phyloP scores from a whole-genome alignment of 2,329 filamentous ascomycete genomes.

The Beauveria scarabaeidicola region DNA sequence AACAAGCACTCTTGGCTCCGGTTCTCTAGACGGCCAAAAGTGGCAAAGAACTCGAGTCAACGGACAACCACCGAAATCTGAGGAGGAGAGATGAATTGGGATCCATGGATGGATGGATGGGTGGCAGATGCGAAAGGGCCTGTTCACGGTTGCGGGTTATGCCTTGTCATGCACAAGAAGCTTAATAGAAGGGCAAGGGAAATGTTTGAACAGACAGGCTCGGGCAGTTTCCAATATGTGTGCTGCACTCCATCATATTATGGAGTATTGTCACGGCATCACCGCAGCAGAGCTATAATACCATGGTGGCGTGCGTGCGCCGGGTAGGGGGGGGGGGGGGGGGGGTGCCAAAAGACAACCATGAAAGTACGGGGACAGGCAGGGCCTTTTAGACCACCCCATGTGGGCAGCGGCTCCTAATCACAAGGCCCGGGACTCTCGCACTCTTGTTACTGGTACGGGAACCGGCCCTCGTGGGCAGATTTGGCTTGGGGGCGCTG shows the following conservation, averaged over 20 bases:
- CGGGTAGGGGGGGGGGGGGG: background rate
- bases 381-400: background rate
- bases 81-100: background rate
- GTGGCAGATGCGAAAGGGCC: background rate
- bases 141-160: conserved; percentile 1
- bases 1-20: conserved; percentile 2
- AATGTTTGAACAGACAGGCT: conserved; percentile 1
- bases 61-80: background rate
- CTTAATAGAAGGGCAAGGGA: conserved; percentile 7
- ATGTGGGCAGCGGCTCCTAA: conserved; percentile 9
- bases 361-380: conserved; percentile 1
- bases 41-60: conserved; percentile 1
- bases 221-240: conserved; percentile 3
- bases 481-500: background rate
- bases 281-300: conserved; percentile 7
- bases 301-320: conserved; percentile 1
- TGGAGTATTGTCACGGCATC: conserved; percentile 10
- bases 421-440: conserved; percentile 1
- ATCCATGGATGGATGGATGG: background rate
- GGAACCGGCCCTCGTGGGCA: background rate
- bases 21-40: background rate
- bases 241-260: conserved; percentile 9
- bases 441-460: conserved; percentile 1
- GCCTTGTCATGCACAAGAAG: conserved; percentile 7
- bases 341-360: background rate